These are phyloP conservation scores for Linderniella brevidens DNA, from an alignment of 257 asterid genomes.

Conservation along the genomic window DNA sequence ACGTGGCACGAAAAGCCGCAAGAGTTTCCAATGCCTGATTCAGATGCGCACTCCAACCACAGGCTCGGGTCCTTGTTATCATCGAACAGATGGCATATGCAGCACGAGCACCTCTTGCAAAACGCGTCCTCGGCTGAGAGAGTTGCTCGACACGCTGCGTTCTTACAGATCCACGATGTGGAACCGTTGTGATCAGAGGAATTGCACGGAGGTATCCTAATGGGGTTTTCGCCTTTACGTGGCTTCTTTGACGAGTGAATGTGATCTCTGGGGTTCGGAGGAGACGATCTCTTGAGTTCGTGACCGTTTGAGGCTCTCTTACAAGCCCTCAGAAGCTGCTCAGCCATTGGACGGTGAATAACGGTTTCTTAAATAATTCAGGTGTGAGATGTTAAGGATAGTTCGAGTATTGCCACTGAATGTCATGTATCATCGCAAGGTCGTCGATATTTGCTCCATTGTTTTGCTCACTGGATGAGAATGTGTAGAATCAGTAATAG, in stretches of 20 bases:
- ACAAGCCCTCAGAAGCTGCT: slow-evolving; percentile 35
- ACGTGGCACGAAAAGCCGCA: slow-evolving; percentile 87
- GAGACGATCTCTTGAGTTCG: slow-evolving; percentile 41
- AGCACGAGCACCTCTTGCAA: slow-evolving; percentile 86
- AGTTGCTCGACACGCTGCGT: slow-evolving; percentile 66
- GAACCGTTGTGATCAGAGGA: slow-evolving; percentile 24
- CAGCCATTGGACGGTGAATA: slow-evolving; percentile 37
- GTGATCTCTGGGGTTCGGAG: slow-evolving; percentile 52
- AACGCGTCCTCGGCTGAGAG: slow-evolving; percentile 56
- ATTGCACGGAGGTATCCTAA: slow-evolving; percentile 33
- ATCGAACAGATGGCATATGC: slow-evolving; percentile 73
- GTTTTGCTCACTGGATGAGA: slow-evolving; percentile 10
- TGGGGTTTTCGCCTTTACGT: slow-evolving; percentile 64
- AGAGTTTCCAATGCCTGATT: slow-evolving; percentile 45
- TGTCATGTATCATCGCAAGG: slow-evolving; percentile 11
- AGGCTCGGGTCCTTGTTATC: slow-evolving; percentile 92
- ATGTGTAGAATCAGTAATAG: slow-evolving; percentile 7
- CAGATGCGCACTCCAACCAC: slow-evolving; percentile 73
- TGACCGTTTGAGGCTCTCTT: slow-evolving; percentile 33
- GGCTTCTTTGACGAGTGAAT: slow-evolving; percentile 48
- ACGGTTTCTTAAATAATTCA: slow-evolving; percentile 4
- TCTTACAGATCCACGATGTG: slow-evolving; percentile 58
- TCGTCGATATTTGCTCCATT: slow-evolving; percentile 5
- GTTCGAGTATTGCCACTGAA: slow-evolving; percentile 5
- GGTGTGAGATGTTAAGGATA: slow-evolving; percentile 6